Percentiles rank a stretch among this genome's conserved stretches.
Conservation (phyloP, 2,329 filamentous ascomycete species). For the Sclerotinia minor region DNA sequence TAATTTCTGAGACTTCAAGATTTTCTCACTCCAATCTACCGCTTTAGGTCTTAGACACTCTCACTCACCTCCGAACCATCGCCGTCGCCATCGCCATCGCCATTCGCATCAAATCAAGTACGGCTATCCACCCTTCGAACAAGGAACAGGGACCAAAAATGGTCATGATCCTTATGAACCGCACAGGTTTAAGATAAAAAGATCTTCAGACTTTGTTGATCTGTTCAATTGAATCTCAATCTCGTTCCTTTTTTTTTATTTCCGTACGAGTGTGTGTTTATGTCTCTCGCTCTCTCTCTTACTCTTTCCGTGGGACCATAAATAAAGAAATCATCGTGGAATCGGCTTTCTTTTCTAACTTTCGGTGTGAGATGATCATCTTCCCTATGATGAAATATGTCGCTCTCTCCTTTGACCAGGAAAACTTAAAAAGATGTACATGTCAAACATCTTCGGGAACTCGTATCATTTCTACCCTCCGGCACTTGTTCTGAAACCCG, state of each 20-base stretch:
- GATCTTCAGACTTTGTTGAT: neutral
- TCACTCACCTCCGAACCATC: neutral
- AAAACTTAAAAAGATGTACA: neutral
- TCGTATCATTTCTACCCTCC: neutral
- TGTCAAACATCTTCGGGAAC: neutral
- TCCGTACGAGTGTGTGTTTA: neutral
- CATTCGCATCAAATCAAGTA: neutral
- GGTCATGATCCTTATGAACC: neutral
- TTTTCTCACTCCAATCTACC: neutral
- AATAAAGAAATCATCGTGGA: neutral
- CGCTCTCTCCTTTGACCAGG: neutral
- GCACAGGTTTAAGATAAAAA: conserved; percentile 1
- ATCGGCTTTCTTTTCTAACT: neutral
- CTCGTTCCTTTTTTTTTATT: neutral
- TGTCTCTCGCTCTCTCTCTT: neutral
- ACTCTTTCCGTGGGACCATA: neutral
- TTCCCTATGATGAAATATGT: conserved; percentile 11
- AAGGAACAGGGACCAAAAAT: neutral
- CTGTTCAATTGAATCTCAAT: conserved; percentile 8
- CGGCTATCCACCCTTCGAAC: neutral
- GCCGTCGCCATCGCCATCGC: neutral
- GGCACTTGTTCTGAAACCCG: conserved; percentile 12
- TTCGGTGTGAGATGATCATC: conserved; percentile 10
- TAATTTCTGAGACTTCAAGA: neutral
- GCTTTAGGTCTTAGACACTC: neutral